Conservation (phyloP, 1,284 basidiomycete genomes). For the Pyrrhoderma lamaoense region DNA sequence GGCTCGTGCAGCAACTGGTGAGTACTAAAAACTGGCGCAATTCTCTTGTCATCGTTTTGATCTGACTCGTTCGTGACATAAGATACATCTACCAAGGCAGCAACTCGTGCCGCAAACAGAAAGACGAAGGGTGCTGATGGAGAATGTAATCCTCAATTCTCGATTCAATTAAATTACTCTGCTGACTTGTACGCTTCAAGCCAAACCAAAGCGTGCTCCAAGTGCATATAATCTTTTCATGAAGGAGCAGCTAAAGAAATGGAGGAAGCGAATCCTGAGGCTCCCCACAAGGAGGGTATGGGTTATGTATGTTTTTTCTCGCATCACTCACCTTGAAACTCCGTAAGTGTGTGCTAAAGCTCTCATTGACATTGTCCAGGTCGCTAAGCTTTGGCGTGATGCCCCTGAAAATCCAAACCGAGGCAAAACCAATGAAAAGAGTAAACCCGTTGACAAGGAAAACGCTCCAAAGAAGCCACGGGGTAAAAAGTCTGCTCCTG, state of each 20-base stretch:
- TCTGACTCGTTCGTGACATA: neutral
- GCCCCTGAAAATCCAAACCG: slow-evolving; percentile 54
- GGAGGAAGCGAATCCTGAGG: slow-evolving; percentile 45
- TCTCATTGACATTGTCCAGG: slow-evolving; percentile 29
- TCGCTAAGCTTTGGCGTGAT: slow-evolving; percentile 46
- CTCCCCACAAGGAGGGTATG: slow-evolving; percentile 46
- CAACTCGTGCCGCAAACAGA: slow-evolving; percentile 41
- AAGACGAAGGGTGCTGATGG: slow-evolving; percentile 29
- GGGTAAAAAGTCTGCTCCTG: slow-evolving; percentile 23
- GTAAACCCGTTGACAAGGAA: slow-evolving; percentile 28
- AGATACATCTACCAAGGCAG: slow-evolving; percentile 45
- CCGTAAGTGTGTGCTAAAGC: too few species aligned
- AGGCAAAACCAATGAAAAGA: slow-evolving; percentile 35
- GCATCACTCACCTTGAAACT: neutral
- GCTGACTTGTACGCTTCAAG: slow-evolving; percentile 31
- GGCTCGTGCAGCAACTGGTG: slow-evolving; percentile 12
- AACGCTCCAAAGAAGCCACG: slow-evolving; percentile 19
- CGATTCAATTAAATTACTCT: neutral
- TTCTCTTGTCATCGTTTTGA: neutral
- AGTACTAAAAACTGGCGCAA: neutral
- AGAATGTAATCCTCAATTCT: slow-evolving; percentile 11
- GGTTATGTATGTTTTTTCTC: slow-evolving; percentile 31
- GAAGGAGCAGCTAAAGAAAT: slow-evolving; percentile 44
- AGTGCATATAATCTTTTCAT: slow-evolving; percentile 50
- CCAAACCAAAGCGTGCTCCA: slow-evolving; percentile 46